Evolutionary conservation across 805 yeast species (phyloP).

Genomic region (Lipomyces starkeyi): DNA sequence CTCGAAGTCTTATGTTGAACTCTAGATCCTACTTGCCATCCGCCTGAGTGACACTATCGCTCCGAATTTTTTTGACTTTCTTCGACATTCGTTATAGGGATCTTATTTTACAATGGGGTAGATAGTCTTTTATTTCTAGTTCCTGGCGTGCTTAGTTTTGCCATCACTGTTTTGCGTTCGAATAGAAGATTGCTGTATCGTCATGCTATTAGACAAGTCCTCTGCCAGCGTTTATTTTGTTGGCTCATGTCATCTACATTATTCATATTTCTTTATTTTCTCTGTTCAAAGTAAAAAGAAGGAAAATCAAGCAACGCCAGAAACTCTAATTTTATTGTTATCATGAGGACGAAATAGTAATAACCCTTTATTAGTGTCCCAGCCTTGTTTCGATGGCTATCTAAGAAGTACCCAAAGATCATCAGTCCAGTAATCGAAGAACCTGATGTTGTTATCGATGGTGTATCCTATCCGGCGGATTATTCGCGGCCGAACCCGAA

Average conservation of each 20-base stretch:
- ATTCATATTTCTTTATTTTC: conserved; percentile 6
- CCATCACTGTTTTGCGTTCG: conserved; percentile 6
- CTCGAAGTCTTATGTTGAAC: conserved; percentile 8
- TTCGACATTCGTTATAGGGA: not conserved
- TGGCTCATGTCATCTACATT: no score
- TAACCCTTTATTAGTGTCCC: conserved; percentile 68
- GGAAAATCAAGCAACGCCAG: conserved; percentile 1
- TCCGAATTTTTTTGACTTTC: no score
- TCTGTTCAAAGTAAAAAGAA: conserved; percentile 18
- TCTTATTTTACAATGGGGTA: conserved; percentile 17
- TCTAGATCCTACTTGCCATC: not conserved
- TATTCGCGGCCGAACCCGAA: conserved; percentile 85
- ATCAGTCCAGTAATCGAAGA: conserved; percentile 89
- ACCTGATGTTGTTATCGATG: conserved; percentile 59
- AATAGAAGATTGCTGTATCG: not conserved
- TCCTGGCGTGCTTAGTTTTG: conserved; percentile 6
- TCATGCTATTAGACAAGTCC: not conserved
- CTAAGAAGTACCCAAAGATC: conserved; percentile 90
- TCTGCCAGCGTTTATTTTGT: not conserved
- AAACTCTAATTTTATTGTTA: conserved; percentile 8
- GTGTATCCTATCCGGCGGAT: conserved; percentile 65
- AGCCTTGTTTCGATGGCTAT: conserved; percentile 95
- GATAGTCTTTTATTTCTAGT: conserved; percentile 10
- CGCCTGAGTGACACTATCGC: not conserved
- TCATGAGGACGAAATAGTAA: conserved; percentile 9